Evolutionary conservation across 2,329 filamentous ascomycete genomes (phyloP), one percentile per base, ranked within the genome.

Genomic region (Diaporthe citriasiana): DNA sequence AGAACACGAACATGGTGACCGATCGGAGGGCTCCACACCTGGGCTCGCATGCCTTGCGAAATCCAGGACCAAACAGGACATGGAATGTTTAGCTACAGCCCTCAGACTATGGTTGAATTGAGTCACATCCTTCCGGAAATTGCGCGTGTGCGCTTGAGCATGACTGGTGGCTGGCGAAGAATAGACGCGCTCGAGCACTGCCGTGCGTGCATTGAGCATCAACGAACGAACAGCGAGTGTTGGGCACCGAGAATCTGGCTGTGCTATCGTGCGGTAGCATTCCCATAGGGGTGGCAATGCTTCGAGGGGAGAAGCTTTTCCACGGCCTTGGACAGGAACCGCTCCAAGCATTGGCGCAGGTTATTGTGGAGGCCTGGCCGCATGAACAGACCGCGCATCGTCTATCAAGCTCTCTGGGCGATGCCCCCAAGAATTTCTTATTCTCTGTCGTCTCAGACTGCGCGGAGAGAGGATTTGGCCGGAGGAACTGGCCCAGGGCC

Each of bases 281-380:
- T 66, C 27, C 63, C 63, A 66, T 25, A 25, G 30, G 45, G 10
- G 22, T 30, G 63, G 63, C 47, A 68, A 68, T 53, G 63, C 63
- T 38, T 51, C 63, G 63, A 38, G 3, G 30, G 63, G 45, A 38
- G 63, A 68, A 68, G 63, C 63, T 68, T 68, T 68, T 40, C 10
- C 47, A n/a, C 47, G 33, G 47, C n/a, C 47, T 68, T 19, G 13
- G 45, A 68, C 63, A 50, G 53, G 47, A 33, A 35, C 47, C 10
- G 47, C 33, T 10, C 63, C 63, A 68, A 68, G 63, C 63, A 68
- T 68, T 68, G 63, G 63, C 63, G 63, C 63, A 68, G 63, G 30
- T 53, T 68, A 40, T 25, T 38, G 63, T 68, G 63, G 63, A 51
- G 63, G 45, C 30, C 45, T 35, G 45, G 60, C 60, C 60, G 22